Base-by-base conservation (phyloP, 192 early-diverging fungal species). In the Kappamyces sp. region DNA sequence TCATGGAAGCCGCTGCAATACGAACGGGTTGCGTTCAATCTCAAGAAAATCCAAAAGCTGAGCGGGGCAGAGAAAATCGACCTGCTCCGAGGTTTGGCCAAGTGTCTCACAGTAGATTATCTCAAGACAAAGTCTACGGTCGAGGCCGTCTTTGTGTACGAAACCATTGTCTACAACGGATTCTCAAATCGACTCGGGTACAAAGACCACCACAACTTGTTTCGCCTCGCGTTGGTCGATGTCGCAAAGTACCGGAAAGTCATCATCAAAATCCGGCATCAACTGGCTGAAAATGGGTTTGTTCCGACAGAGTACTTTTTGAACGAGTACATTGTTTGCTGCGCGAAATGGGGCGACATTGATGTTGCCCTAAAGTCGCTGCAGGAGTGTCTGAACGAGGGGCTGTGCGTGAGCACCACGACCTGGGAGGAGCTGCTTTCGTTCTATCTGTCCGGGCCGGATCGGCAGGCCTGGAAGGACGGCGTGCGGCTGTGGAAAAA, bases 21-120 rank as follows among this genome's bases (percentile, higher is more conserved):
- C 22, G 22, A 22, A 62, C 40, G 39, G 54, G 65, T 57, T 5
- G 49, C 50, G 9, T 49, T 70, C 55, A 63, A 70, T 35, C 54
- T 62, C 9, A 52, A 61, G 33, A 49, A 57, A 34, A 47, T 71
- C 38, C 49, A 52, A 31, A n/a, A 54, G 14, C 57, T 66, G 4
- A 51, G 58, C 32, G 69, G 69, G 9, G 55, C 30, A 32, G 64
- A 71, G 47, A 71, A 71, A 42, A 40, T 71, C 9, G 64, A 71
- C 8, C 58, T 71, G 22, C 30, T 66, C 37, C 47, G 48, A 6
- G 22, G 22, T 22, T 22, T 22, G 22, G 22, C 22, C 22, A 0
- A 22, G 22, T 22, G 22, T 22, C 22, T 22, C 22, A 22, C 22
- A 22, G 22, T 22, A 22, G 60, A 62, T 54, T 52, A 57, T 45